Evolutionary conservation across 2,329 filamentous ascomycete species (phyloP), one percentile per base, ranked within the genome.

Genomic region (Xylaria polymorpha): DNA sequence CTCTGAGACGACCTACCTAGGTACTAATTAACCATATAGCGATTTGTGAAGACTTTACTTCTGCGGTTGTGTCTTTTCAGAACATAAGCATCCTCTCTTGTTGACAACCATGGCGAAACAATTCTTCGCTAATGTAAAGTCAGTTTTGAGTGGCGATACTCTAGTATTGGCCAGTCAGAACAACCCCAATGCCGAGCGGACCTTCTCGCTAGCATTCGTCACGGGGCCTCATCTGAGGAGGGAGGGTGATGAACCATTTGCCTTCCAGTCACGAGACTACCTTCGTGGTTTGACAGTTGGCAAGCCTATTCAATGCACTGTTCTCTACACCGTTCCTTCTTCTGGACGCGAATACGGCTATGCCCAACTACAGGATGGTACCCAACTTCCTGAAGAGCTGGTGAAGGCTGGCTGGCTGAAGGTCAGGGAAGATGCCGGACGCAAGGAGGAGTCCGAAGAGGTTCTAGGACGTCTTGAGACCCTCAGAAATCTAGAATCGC

Each of bases 251-350:
- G 94, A 98, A 87, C 90, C 92, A 44, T 97, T 92, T 78, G 94
- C 93, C 67, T 99, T 98, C 82, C 92, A 96, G 82, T 97, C 96
- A 69, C 93, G 96, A 78, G 96, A 99, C 82, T 96, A 92, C 80
- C 88, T 99, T 70, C 92, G 96, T 77, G 90, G 91, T 74, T 85
- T 94, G 61, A 87, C 91, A 48, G 92, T 98, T 66, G 95, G 95
- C 78, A 97, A 97, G 81, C 87, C 91, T 35, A 86, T 99, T 71
- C 90, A 94, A 75, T 97, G 95, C 85, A 89, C 90, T 68, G 86
- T 97, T 51, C 86, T 94, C 62, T 98, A 99, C 83, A 93, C 91
- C 69, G 92, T 98, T 69, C 94, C 95, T 18, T 92, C 90, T 64
- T 92, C 90, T 51, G 91, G 93, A 72, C 91, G 94, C 74, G 95